A percentile compares a stretch with the other conserved stretches of the same genome.
These are phyloP conservation scores for Aquilaria agallochum DNA, from an alignment of 441 rosid genomes.

Conservation along the genomic window DNA sequence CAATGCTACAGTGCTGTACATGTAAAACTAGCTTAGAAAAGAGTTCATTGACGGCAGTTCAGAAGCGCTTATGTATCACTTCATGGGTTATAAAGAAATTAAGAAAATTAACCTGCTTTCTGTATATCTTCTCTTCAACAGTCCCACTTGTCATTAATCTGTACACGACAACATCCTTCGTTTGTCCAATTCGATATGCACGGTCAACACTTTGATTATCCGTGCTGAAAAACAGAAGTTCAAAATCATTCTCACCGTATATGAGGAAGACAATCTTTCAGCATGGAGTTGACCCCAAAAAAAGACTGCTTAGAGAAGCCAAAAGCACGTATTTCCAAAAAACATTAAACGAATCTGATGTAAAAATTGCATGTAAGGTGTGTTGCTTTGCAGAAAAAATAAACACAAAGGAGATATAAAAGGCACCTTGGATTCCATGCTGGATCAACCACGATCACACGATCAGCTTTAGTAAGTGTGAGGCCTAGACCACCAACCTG, in stretches of 20 bases:
- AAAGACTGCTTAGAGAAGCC: too few species aligned
- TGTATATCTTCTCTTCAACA: constrained; percentile 95
- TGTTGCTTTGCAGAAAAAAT: background rate
- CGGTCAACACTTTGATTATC: constrained; percentile 98
- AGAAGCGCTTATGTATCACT: too few species aligned
- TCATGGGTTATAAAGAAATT: background rate
- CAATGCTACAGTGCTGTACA: too few species aligned
- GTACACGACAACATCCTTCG: constrained; percentile 90
- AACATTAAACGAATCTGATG: too few species aligned
- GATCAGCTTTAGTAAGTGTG: constrained; percentile 94
- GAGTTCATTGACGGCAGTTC: too few species aligned
- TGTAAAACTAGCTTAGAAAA: too few species aligned
- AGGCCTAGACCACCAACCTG: constrained; percentile 99
- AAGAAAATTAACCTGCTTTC: constrained; percentile 68
- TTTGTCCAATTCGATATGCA: constrained; percentile 95
- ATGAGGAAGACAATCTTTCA: background rate
- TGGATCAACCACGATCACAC: constrained; percentile 95
- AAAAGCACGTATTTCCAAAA: too few species aligned
- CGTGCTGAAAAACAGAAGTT: constrained; percentile 43
- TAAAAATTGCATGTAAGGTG: too few species aligned
- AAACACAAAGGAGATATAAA: constrained; percentile 12
- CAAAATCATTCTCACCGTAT: background rate
- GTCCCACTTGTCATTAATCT: constrained; percentile 97
- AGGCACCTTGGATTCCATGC: constrained; percentile 97
- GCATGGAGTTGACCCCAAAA: background rate